Evolutionary conservation across 2,329 filamentous ascomycete species (phyloP).

Genomic region (Colletotrichum sansevieriae): DNA sequence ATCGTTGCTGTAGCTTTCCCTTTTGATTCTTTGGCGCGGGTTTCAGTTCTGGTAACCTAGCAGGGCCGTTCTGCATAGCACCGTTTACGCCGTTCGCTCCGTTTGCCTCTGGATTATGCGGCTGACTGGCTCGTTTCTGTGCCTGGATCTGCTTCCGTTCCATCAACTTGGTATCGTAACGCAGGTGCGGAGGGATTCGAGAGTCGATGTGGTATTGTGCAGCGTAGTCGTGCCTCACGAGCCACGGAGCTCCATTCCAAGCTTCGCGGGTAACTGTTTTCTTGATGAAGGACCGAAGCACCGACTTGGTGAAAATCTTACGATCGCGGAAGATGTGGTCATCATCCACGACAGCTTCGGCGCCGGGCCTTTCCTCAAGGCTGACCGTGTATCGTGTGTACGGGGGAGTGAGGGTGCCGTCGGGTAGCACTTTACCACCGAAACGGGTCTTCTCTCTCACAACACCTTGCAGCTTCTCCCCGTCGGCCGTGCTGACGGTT

Average conservation of each 20-base stretch:
- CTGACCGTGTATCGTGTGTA: constrained; percentile 86
- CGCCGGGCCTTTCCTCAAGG: constrained; percentile 74
- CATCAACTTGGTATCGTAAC: constrained; percentile 82
- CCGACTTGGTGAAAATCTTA: constrained; percentile 94
- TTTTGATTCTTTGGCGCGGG: constrained; percentile 79
- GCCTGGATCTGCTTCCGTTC: constrained; percentile 81
- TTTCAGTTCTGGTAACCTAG: constrained; percentile 79
- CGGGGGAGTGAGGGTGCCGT: constrained; percentile 78
- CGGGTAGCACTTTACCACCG: constrained; percentile 69
- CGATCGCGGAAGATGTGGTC: constrained; percentile 87
- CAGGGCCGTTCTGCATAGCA: constrained; percentile 55
- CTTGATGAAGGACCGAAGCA: constrained; percentile 93
- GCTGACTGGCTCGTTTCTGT: constrained; percentile 69
- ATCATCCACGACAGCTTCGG: constrained; percentile 85
- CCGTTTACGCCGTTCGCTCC: constrained; percentile 56
- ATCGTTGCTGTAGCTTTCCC: constrained; percentile 65
- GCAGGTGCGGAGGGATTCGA: constrained; percentile 85
- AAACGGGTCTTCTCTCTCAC: constrained; percentile 91
- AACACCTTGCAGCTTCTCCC: constrained; percentile 77
- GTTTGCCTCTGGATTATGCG: constrained; percentile 44
- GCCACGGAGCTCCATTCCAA: constrained; percentile 97
- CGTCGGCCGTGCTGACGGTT: constrained; percentile 76
- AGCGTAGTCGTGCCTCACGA: constrained; percentile 90
- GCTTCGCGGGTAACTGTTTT: constrained; percentile 92
- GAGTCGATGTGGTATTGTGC: constrained; percentile 87